phyloP scores from a whole-genome alignment of 2,329 filamentous ascomycete genomes.

The Byssothecium circinans region DNA sequence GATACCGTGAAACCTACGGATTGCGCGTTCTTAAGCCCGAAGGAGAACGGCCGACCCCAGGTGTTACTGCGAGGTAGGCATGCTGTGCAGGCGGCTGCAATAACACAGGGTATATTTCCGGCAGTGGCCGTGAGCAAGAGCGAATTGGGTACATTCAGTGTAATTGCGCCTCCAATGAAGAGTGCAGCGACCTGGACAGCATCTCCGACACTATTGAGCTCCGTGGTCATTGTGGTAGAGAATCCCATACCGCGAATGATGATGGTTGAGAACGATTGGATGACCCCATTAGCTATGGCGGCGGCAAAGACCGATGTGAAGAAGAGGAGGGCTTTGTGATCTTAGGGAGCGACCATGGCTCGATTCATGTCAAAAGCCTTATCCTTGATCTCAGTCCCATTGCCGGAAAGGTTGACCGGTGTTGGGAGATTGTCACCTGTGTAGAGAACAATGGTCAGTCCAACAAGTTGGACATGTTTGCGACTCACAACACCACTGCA shows the following conservation, averaged over 20 bases:
- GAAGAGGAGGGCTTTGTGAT: constrained; percentile 36
- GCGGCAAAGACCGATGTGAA: constrained; percentile 24
- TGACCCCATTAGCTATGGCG: constrained; percentile 38
- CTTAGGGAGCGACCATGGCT: constrained; percentile 24
- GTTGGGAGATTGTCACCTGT: no score
- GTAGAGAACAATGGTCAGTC: no score
- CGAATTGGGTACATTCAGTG: constrained; percentile 38
- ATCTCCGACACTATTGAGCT: constrained; percentile 43
- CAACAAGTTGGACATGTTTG: no score
- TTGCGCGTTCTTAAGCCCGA: constrained; percentile 46
- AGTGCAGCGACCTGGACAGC: constrained; percentile 45
- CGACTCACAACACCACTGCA: no score
- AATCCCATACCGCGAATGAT: constrained; percentile 43
- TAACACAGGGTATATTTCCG: constrained; percentile 41
- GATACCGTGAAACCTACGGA: constrained; percentile 44
- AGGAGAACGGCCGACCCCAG: constrained; percentile 41
- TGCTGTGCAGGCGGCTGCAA: constrained; percentile 39
- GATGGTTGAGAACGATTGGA: constrained; percentile 43
- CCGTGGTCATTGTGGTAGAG: constrained; percentile 36
- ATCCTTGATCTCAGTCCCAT: constrained; percentile 43
- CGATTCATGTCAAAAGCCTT: constrained; percentile 37
- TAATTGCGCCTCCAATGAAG: constrained; percentile 37
- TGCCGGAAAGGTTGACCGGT: constrained; percentile 32
- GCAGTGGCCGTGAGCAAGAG: constrained; percentile 24
- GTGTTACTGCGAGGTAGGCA: constrained; percentile 39